A percentile compares a stretch with the other conserved stretches of the same genome.
Evolutionary conservation across 495 filamentous ascomycete species (phyloP).

Genomic region (Sphaerosporella brunnea): DNA sequence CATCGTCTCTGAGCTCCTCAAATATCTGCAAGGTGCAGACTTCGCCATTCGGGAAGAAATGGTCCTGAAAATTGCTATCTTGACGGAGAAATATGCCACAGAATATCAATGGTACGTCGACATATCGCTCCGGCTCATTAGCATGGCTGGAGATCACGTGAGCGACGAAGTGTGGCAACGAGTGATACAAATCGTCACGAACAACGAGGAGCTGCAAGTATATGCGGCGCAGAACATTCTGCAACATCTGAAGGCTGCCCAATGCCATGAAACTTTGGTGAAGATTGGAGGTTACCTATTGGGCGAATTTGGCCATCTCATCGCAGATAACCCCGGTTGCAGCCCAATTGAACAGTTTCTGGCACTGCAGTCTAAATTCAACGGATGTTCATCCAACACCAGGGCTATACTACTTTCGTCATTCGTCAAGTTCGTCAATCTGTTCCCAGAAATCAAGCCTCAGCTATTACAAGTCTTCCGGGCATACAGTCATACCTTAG

Average conservation of each 20-base stretch:
- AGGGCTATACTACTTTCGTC: constrained; percentile 84
- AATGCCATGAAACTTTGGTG: constrained; percentile 88
- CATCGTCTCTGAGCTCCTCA: constrained; percentile 83
- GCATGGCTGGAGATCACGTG: constrained; percentile 94
- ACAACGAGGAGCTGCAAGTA: constrained; percentile 94
- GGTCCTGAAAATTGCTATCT: constrained; percentile 95
- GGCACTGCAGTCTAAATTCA: constrained; percentile 78
- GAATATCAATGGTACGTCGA: constrained; percentile 99
- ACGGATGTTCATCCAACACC: constrained; percentile 72
- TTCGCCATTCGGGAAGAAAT: constrained; percentile 97
- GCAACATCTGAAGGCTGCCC: constrained; percentile 73
- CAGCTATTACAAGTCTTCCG: constrained; percentile 81
- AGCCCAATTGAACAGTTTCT: constrained; percentile 97
- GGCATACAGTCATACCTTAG: constrained; percentile 82
- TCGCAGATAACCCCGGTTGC: constrained; percentile 82
- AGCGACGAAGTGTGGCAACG: constrained; percentile 99
- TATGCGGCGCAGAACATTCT: constrained; percentile 89
- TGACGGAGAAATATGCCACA: constrained; percentile 96
- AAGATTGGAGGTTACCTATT: constrained; percentile 95
- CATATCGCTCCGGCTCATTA: constrained; percentile 83
- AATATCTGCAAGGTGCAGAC: constrained; percentile 89
- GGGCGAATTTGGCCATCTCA: constrained; percentile 92
- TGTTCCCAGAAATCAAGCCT: constrained; percentile 97
- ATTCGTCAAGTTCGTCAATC: constrained; percentile 94
- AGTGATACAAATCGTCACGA: constrained; percentile 97